Conservation (phyloP, 495 filamentous ascomycete species). For the Xylaria nigripes region DNA sequence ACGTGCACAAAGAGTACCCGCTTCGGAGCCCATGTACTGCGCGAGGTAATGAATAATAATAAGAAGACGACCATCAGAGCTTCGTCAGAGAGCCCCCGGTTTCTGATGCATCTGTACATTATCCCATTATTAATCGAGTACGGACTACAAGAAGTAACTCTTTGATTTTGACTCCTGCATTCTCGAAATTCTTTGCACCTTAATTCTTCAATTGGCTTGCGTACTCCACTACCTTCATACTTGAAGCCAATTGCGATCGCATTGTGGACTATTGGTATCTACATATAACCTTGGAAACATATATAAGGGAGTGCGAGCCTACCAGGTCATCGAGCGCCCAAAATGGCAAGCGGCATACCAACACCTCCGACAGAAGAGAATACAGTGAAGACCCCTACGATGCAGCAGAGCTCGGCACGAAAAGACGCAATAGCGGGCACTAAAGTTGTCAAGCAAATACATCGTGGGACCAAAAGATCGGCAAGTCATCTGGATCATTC, state of each 20-base stretch:
- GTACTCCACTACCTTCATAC: too few species aligned
- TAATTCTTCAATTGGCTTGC: too few species aligned
- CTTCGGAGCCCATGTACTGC: constrained; percentile 8
- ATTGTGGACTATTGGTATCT: too few species aligned
- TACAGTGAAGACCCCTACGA: constrained; percentile 23
- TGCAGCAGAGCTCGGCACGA: neutral
- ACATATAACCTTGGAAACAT: neutral
- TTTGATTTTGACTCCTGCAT: neutral
- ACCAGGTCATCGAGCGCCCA: constrained; percentile 9
- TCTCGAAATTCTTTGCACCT: neutral
- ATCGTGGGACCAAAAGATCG: constrained; percentile 26
- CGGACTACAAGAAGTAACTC: constrained; percentile 2
- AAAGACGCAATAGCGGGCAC: constrained; percentile 19
- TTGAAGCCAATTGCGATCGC: too few species aligned
- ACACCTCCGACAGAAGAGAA: constrained; percentile 41
- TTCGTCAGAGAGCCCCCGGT: constrained; percentile 4
- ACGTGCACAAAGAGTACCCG: too few species aligned
- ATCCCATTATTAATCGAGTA: constrained; percentile 13
- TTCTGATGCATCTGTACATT: constrained; percentile 5
- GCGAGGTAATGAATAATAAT: constrained; percentile 11
- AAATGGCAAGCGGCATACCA: constrained; percentile 38
- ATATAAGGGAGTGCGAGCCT: too few species aligned
- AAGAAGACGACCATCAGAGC: constrained; percentile 12
- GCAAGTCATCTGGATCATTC: constrained; percentile 21
- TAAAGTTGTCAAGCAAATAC: constrained; percentile 27